A percentile compares a stretch with the other conserved stretches of the same genome.
These are phyloP conservation scores for Panicum miliaceum DNA, from an alignment of 176 grass and related monocot genomes.

Conservation along the genomic window DNA sequence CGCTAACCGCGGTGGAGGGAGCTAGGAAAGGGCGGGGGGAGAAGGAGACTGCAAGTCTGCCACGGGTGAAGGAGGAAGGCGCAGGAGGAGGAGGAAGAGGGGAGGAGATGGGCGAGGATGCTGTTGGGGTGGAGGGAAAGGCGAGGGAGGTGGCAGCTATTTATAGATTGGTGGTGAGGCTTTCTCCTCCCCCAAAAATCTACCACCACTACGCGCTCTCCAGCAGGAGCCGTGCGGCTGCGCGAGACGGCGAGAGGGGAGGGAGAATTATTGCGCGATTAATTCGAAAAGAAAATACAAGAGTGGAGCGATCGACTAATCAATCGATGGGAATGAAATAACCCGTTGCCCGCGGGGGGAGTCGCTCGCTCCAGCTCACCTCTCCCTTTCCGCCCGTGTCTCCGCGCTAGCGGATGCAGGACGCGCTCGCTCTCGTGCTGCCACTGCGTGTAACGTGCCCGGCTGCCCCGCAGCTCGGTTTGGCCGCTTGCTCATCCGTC, in stretches of 20 bases:
- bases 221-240: background rate
- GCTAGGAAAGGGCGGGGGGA: background rate
- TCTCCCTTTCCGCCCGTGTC: conserved; percentile 47
- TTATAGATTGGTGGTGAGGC: conserved; percentile 54
- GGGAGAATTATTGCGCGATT: conserved; percentile 38
- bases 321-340: background rate
- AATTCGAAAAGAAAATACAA: background rate
- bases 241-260: background rate
- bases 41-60: background rate
- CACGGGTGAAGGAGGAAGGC: background rate
- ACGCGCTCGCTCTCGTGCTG: conserved; percentile 8
- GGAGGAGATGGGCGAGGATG: conserved; percentile 7
- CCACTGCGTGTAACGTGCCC: background rate
- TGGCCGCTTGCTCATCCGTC: conserved; percentile 19
- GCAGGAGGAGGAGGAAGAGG: background rate
- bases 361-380: conserved; percentile 43
- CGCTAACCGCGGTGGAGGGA: background rate
- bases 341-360: background rate
- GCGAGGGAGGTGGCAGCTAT: conserved; percentile 47
- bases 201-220: background rate
- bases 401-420: background rate
- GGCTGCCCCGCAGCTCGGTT: background rate
- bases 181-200: conserved; percentile 30
- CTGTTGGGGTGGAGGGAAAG: conserved; percentile 40
- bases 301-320: conserved; percentile 18